Percentiles rank a stretch among this genome's conserved stretches.
phyloP scores from a whole-genome alignment of 495 filamentous ascomycete genomes.

The Usnea hakonensis region DNA sequence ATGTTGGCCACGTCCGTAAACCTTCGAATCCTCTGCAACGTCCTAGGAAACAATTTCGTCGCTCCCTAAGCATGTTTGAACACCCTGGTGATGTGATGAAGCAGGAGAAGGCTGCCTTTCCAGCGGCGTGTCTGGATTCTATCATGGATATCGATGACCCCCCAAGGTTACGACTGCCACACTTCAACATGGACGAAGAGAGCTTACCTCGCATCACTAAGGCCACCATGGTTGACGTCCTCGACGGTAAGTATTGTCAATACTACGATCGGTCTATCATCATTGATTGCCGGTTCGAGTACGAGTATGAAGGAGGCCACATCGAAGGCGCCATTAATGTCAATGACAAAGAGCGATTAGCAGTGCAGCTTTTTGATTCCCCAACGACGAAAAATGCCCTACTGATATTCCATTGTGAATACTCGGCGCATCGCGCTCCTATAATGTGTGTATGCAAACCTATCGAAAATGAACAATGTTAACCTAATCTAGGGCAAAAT shows the following conservation, averaged over 20 bases:
- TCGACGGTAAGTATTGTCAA: conserved; percentile 74
- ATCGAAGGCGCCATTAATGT: conserved; percentile 88
- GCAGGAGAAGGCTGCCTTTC: conserved; percentile 49
- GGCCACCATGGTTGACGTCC: conserved; percentile 69
- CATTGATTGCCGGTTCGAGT: conserved; percentile 97
- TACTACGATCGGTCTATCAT: conserved; percentile 70
- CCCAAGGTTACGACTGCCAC: conserved; percentile 67
- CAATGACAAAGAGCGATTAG: conserved; percentile 86
- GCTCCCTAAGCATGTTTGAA: conserved; percentile 97
- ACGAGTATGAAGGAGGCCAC: conserved; percentile 95
- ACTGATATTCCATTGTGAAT: conserved; percentile 94
- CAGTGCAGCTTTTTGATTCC: conserved; percentile 62
- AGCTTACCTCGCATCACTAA: conserved; percentile 81
- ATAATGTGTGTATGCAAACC: conserved; percentile 54
- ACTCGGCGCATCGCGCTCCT: conserved; percentile 93
- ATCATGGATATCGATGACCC: conserved; percentile 70
- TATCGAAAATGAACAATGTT: neutral
- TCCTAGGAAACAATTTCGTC: conserved; percentile 77
- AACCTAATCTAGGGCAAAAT: conserved; percentile 50
- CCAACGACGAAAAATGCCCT: conserved; percentile 58
- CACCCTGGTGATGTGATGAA: conserved; percentile 79
- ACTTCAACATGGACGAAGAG: conserved; percentile 74
- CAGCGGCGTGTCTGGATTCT: conserved; percentile 53
- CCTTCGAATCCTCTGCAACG: conserved; percentile 63
- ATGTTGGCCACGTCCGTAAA: conserved; percentile 59